A percentile compares a stretch with the other conserved stretches of the same genome.
Evolutionary conservation across 2,329 filamentous ascomycete species (phyloP).

Genomic region (Fusarium floridanum): DNA sequence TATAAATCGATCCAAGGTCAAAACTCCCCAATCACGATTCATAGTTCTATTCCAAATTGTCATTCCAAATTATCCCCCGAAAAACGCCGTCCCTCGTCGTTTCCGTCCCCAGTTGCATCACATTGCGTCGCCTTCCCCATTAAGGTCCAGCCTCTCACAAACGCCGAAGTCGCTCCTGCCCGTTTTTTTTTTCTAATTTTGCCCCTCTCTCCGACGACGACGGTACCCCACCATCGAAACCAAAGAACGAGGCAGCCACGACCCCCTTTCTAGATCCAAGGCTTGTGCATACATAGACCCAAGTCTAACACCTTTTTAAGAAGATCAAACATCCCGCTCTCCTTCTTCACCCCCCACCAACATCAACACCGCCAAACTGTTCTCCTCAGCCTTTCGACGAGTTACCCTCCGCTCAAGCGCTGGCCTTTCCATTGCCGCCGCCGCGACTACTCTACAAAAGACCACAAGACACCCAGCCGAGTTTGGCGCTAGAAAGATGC

Average conservation of each 20-base stretch:
- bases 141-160: slow-evolving; percentile 2
- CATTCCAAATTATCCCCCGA: slow-evolving; percentile 33
- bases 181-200: background rate
- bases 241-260: background rate
- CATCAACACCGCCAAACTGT: slow-evolving; percentile 80
- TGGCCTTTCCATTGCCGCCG: slow-evolving; percentile 79
- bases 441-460: slow-evolving; percentile 72
- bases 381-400: slow-evolving; percentile 85
- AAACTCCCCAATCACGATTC: slow-evolving; percentile 18
- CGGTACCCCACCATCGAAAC: slow-evolving; percentile 22
- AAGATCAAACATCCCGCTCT: slow-evolving; percentile 34
- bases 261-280: background rate
- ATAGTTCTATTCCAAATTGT: slow-evolving; percentile 28
- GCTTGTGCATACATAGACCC: slow-evolving; percentile 5
- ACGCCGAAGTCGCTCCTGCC: slow-evolving; percentile 34
- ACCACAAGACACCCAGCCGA: slow-evolving; percentile 55
- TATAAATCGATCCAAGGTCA: slow-evolving; percentile 17
- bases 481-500: slow-evolving; percentile 75
- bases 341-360: slow-evolving; percentile 7
- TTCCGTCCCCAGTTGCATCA: slow-evolving; percentile 4
- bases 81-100: background rate
- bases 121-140: slow-evolving; percentile 8
- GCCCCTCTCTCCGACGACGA: slow-evolving; percentile 10
- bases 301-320: slow-evolving; percentile 16
- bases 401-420: slow-evolving; percentile 78